phyloP scores from a whole-genome alignment of 2,329 filamentous ascomycete genomes.

The Aspergillus cejpii region DNA sequence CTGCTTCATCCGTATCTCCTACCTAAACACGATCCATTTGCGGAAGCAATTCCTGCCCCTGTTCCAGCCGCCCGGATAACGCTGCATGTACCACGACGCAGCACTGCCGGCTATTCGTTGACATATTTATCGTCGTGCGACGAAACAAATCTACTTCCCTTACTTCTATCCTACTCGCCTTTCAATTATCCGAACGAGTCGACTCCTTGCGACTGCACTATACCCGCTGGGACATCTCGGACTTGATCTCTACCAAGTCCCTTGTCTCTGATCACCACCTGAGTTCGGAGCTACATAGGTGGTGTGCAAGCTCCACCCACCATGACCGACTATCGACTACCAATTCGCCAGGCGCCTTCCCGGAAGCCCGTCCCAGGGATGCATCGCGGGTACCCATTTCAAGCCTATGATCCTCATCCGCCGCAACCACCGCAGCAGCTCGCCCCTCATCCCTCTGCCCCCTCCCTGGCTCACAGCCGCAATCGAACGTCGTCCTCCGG shows the following conservation, averaged over 20 bases:
- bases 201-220: not conserved
- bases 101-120: constrained; percentile 6
- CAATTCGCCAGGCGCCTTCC: constrained; percentile 29
- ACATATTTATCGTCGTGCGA: constrained; percentile 2
- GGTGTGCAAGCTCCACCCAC: constrained; percentile 25
- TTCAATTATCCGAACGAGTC: not conserved
- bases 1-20: not conserved
- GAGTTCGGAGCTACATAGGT: constrained; percentile 22
- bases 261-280: too few species aligned
- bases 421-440: constrained; percentile 16
- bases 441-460: constrained; percentile 22
- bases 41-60: not conserved
- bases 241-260: not conserved
- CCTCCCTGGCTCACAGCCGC: constrained; percentile 30
- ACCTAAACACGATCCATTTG: not conserved
- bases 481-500: constrained; percentile 38
- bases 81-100: constrained; percentile 9
- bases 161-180: not conserved
- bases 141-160: constrained; percentile 1
- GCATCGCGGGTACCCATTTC: constrained; percentile 23
- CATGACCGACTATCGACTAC: constrained; percentile 36
- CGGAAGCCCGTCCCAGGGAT: constrained; percentile 26
- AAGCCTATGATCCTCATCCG: constrained; percentile 22
- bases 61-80: not conserved
- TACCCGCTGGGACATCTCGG: not conserved